Conservation (phyloP, 495 filamentous ascomycete genomes). For the Penicillium coffeae region DNA sequence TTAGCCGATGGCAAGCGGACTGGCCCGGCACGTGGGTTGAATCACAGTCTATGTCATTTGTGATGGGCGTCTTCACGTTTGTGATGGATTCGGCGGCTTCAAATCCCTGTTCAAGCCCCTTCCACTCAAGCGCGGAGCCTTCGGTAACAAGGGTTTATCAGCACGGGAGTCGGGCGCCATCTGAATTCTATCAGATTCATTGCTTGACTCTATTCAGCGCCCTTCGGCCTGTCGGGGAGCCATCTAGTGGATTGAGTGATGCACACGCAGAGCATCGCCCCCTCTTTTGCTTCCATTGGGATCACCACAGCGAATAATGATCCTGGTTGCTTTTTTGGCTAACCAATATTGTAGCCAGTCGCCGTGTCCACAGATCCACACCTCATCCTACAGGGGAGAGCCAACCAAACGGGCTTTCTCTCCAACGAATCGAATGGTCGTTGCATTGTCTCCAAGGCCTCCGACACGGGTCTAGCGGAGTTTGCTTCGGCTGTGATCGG, state of each 20-base stretch:
- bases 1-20: too few relatives aligned
- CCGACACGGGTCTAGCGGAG: not conserved
- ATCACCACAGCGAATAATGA: not conserved
- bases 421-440: not conserved
- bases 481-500: not conserved
- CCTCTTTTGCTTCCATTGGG: not conserved
- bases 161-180: too few relatives aligned
- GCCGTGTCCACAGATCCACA: not conserved
- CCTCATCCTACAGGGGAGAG: not conserved
- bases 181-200: not conserved
- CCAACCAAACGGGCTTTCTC: not conserved
- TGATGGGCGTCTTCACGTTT: not conserved
- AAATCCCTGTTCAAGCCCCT: not conserved
- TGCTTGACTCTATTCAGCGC: not conserved
- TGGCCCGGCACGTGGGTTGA: too few relatives aligned
- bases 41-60: not conserved
- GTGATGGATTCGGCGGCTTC: not conserved
- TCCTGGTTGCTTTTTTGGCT: not conserved
- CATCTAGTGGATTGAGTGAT: not conserved
- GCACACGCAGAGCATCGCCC: not conserved
- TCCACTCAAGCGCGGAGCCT: not conserved
- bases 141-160: too few relatives aligned
- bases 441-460: not conserved
- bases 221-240: not conserved
- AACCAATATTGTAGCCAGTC: not conserved